A percentile compares a stretch with the other conserved stretches of the same genome.
phyloP scores from a whole-genome alignment of 1,284 basidiomycete genomes.

The Heterobasidion irregulare region DNA sequence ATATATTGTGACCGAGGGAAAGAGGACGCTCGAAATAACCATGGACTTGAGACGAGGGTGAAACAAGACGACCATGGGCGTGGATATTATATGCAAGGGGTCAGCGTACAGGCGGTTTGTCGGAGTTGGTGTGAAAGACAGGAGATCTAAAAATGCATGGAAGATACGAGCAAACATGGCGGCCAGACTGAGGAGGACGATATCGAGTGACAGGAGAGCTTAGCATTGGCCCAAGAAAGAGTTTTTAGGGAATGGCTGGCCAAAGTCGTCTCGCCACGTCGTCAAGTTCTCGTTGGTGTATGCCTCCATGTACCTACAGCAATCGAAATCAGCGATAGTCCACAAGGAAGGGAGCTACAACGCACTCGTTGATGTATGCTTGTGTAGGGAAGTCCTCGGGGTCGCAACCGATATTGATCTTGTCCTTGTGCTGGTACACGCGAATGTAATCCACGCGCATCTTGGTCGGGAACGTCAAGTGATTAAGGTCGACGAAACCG shows the following conservation, averaged over 20 bases:
- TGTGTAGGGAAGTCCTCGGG: conserved; percentile 72
- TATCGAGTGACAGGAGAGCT: conserved; percentile 2
- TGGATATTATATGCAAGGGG: not conserved
- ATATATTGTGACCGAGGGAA: not conserved
- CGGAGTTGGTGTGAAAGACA: not conserved
- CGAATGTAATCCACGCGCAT: conserved; percentile 82
- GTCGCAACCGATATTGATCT: conserved; percentile 78
- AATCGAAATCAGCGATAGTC: too few relatives aligned
- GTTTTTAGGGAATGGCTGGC: conserved; percentile 56
- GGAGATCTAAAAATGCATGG: not conserved
- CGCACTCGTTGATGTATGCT: conserved; percentile 65
- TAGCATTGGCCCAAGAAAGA: conserved; percentile 44
- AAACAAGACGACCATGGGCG: not conserved
- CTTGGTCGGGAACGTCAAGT: conserved; percentile 60
- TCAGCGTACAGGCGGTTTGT: not conserved
- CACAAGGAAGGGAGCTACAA: conserved; percentile 6
- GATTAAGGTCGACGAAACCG: conserved; percentile 54
- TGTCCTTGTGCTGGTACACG: conserved; percentile 66
- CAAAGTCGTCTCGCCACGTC: conserved; percentile 37
- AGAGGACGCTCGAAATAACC: not conserved
- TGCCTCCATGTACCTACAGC: conserved; percentile 23
- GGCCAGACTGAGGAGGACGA: too few relatives aligned
- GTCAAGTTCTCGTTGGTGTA: conserved; percentile 31
- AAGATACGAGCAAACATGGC: not conserved
- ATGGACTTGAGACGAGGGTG: not conserved